phyloP scores from a whole-genome alignment of 176 grass and related monocot species.

The Cocos nucifera region DNA sequence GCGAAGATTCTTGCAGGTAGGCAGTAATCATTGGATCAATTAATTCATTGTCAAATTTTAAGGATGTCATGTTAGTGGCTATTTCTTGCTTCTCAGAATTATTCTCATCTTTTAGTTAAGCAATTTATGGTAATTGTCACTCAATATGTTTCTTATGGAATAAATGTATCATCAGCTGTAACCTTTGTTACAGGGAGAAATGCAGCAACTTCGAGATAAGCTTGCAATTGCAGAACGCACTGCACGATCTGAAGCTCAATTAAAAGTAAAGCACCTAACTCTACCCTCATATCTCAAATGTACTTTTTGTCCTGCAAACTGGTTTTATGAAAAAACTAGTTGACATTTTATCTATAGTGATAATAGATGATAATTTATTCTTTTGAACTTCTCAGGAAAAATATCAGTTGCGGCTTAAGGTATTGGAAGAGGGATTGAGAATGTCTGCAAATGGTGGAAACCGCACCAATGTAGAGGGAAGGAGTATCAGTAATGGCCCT shows the following conservation, averaged over 20 bases:
- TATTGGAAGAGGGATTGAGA: slow-evolving; percentile 94
- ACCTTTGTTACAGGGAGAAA: slow-evolving; percentile 56
- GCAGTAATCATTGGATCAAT: slow-evolving; percentile 1
- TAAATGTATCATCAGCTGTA: slow-evolving; percentile 1
- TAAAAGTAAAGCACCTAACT: slow-evolving; percentile 47
- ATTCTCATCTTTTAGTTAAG: background rate
- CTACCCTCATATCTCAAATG: too few species aligned
- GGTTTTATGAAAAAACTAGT: too few species aligned
- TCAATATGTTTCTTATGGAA: background rate
- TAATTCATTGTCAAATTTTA: too few species aligned
- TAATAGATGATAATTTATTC: background rate
- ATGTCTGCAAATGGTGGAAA: slow-evolving; percentile 45
- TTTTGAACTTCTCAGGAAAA: slow-evolving; percentile 59
- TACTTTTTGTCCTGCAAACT: too few species aligned
- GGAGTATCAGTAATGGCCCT: slow-evolving; percentile 10
- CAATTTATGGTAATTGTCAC: background rate
- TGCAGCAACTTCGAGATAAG: slow-evolving; percentile 96
- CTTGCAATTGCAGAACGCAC: slow-evolving; percentile 80
- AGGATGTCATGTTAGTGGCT: background rate
- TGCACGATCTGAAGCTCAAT: slow-evolving; percentile 82
- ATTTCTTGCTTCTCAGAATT: background rate
- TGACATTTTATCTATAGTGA: too few species aligned
- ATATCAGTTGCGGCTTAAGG: slow-evolving; percentile 77
- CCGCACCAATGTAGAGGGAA: slow-evolving; percentile 30
- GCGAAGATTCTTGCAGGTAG: slow-evolving; percentile 78